phyloP scores from a whole-genome alignment of 108 stramenopile genomes.

The Skeletonema menzelii region DNA sequence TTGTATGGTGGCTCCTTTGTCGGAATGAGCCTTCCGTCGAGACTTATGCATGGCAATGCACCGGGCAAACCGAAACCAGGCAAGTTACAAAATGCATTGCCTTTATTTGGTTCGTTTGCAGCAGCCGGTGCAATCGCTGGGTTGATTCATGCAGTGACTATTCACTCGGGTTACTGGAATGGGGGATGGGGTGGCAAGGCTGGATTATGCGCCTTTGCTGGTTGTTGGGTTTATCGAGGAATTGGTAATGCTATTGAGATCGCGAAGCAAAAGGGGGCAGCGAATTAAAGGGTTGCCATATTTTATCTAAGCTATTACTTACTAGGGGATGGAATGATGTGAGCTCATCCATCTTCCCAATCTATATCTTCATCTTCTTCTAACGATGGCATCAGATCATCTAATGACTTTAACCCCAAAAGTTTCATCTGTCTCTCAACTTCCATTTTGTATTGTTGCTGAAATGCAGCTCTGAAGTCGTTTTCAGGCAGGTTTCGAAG shows the following conservation, averaged over 20 bases:
- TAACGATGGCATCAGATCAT: conserved; percentile 6
- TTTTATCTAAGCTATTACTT: background rate
- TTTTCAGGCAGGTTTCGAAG: conserved; percentile 63
- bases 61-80: conserved; percentile 7
- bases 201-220: conserved; percentile 65
- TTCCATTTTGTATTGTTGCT: conserved; percentile 77
- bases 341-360: conserved; percentile 48
- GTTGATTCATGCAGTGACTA: conserved; percentile 57
- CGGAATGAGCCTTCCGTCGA: conserved; percentile 63
- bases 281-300: background rate
- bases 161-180: conserved; percentile 60
- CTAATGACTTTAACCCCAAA: conserved; percentile 25
- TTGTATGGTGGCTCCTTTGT: conserved; percentile 67
- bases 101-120: conserved; percentile 42
- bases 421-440: conserved; percentile 60
- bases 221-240: conserved; percentile 48
- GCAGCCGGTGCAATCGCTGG: conserved; percentile 57
- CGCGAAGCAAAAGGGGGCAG: conserved; percentile 9
- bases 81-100: conserved; percentile 4
- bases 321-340: background rate
- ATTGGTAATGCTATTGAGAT: conserved; percentile 31
- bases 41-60: conserved; percentile 53
- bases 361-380: conserved; percentile 34
- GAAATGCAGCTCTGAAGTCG: conserved; percentile 65
- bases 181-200: conserved; percentile 76